Evolutionary conservation across 163 green algal genomes (phyloP), one percentile per base, ranked within the genome.

Genomic region (Prototheca wickerhamii): DNA sequence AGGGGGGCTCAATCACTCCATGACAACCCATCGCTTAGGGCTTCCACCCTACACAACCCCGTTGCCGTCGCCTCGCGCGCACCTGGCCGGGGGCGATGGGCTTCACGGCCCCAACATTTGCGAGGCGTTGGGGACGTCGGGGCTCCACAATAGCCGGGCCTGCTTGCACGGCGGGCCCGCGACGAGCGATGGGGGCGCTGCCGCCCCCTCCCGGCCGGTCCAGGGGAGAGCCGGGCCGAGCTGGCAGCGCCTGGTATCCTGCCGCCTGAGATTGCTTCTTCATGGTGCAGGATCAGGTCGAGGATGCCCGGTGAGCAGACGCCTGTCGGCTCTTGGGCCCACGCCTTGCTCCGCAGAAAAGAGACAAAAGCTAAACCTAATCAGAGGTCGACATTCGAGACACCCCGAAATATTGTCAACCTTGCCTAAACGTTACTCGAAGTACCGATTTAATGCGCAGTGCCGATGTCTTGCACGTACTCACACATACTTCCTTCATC

Each of bases 61-160:
- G 12, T 46, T 23, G n/a, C 33, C 51, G 25, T 34, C 51, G 51
- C 4, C 51, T 10, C 51, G 20, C 18, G n/a, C 51, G 3, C 26
- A 75, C 68, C 68, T 77, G 71, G 7, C 71, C 71, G 21, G 65
- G 59, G 8, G 71, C 65, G 25, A 71, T 34, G n/a, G 57, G 56
- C 26, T 74, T 78, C 18, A 35, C n/a, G 0, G 56, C 29, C 17
- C 53, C 46, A 28, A 61, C 25, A 58, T 34, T 34, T 30, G 49
- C 32, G 7, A 26, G n/a, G 21, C 34, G n/a, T 10, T 29, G 29
- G 4, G 28, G 63, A 17, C 30, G 26, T 34, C 29, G 31, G 53
- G 53, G 20, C 21, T 32, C 37, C 33, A 26, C 29, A 7, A 7
- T 21, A 12, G 58, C 34, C 35, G 23, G 4, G 10, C 21, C 5